A percentile compares a stretch with the other conserved stretches of the same genome.
Conservation (phyloP, 2,329 filamentous ascomycete species). For the Metarhizium guizhouense region DNA sequence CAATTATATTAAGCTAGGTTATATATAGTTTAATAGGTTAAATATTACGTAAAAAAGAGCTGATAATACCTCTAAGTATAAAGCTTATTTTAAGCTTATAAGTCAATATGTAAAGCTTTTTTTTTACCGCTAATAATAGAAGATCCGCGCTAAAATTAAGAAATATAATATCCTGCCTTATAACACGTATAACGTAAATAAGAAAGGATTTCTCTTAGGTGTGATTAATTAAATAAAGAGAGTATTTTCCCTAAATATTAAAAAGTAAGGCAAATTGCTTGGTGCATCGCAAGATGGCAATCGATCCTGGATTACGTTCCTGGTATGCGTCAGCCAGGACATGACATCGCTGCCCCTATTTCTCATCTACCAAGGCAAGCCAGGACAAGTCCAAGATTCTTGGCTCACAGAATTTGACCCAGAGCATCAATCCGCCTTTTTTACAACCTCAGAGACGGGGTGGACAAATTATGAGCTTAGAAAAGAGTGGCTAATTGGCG, state of each 20-base stretch:
- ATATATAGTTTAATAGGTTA: background rate
- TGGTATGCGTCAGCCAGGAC: conserved; percentile 5
- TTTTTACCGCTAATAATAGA: background rate
- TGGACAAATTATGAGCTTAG: conserved; percentile 2
- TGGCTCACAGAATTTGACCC: background rate
- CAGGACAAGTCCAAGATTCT: background rate
- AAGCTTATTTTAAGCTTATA: background rate
- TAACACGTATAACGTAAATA: background rate
- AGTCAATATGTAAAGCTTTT: background rate
- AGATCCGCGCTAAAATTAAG: background rate
- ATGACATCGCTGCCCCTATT: conserved; percentile 15
- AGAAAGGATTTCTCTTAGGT: background rate
- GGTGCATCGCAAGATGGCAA: background rate
- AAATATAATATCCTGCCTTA: background rate
- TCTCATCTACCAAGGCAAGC: background rate
- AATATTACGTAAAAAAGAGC: background rate
- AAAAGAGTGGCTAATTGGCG: conserved; percentile 3
- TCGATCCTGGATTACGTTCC: conserved; percentile 1
- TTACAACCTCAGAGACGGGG: conserved; percentile 1
- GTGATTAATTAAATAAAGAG: background rate
- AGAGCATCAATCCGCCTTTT: conserved; percentile 1
- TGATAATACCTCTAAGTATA: background rate
- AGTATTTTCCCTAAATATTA: background rate
- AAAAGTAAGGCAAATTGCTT: conserved; percentile 4
- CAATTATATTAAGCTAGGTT: background rate